Conservation (phyloP, 176 grass and related monocot species). For the Triticum turgidum region DNA sequence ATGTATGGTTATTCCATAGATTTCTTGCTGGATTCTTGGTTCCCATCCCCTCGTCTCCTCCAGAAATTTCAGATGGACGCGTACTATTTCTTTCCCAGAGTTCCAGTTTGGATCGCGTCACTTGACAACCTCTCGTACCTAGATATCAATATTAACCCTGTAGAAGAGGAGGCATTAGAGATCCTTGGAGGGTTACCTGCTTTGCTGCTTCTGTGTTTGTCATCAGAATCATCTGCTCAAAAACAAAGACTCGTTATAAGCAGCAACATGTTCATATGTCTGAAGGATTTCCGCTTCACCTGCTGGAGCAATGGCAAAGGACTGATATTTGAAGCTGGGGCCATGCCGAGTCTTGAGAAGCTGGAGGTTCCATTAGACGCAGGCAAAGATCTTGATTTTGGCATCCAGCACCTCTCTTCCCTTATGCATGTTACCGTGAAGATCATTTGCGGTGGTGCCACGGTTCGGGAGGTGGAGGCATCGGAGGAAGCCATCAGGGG, state of each 20-base stretch:
- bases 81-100: conserved; percentile 12
- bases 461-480: conserved; percentile 7
- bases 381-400: conserved; percentile 1
- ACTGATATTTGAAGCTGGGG: conserved; percentile 18
- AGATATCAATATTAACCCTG: conserved; percentile 20
- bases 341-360: conserved; percentile 20
- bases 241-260: conserved; percentile 5
- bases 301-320: conserved; percentile 17
- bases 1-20: background rate
- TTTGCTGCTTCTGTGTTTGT: background rate
- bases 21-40: conserved; percentile 38
- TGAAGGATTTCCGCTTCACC: conserved; percentile 20
- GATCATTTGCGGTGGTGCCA: conserved; percentile 7
- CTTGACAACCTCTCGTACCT: conserved; percentile 19
- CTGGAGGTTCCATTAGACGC: background rate
- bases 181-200: conserved; percentile 27
- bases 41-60: conserved; percentile 22
- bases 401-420: conserved; percentile 30
- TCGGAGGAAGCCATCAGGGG: conserved; percentile 27
- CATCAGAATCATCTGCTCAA: background rate
- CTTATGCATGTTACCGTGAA: background rate
- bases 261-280: conserved; percentile 9
- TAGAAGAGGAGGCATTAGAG: background rate
- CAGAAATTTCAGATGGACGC: conserved; percentile 6
- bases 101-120: conserved; percentile 31